Evolutionary conservation across 306 rosid species (phyloP).

Genomic region (Quillaja saponaria): DNA sequence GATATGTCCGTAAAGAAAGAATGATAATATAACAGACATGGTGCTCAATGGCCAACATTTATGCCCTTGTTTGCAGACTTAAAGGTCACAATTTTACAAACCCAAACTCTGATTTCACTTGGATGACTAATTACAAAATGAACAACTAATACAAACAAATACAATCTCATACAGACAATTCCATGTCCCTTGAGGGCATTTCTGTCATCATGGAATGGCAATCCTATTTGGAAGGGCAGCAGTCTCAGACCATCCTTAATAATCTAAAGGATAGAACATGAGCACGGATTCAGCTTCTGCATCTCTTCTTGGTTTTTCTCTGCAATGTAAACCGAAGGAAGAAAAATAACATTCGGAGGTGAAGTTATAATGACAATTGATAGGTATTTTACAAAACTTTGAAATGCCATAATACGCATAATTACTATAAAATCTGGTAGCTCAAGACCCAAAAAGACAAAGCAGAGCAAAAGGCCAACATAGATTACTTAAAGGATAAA

Average conservation of each 20-base stretch:
- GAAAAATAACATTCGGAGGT: background rate
- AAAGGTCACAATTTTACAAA: slow-evolving; percentile 22
- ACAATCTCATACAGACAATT: slow-evolving; percentile 25
- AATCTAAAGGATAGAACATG: slow-evolving; percentile 61
- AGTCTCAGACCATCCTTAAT: slow-evolving; percentile 24
- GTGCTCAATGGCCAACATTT: background rate
- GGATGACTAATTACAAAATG: slow-evolving; percentile 30
- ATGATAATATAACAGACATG: too few relatives aligned
- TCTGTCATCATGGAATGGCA: slow-evolving; percentile 26
- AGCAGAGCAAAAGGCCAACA: too few relatives aligned
- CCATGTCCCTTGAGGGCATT: slow-evolving; percentile 21
- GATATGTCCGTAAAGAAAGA: too few relatives aligned
- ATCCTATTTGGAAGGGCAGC: slow-evolving; percentile 32
- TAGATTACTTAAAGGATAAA: too few relatives aligned
- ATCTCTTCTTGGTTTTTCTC: slow-evolving; percentile 47
- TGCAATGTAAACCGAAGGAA: slow-evolving; percentile 30
- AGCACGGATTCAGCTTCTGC: slow-evolving; percentile 58
- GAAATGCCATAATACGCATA: too few relatives aligned
- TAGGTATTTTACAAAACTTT: too few relatives aligned
- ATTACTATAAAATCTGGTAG: too few relatives aligned
- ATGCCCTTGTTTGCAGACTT: background rate
- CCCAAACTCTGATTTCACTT: slow-evolving; percentile 32
- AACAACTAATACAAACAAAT: slow-evolving; percentile 27
- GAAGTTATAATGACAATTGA: too few relatives aligned
- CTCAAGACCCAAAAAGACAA: too few relatives aligned